These are phyloP conservation scores for Alternaria gaisen DNA, from an alignment of 2,329 filamentous ascomycete genomes.

Conservation along the genomic window DNA sequence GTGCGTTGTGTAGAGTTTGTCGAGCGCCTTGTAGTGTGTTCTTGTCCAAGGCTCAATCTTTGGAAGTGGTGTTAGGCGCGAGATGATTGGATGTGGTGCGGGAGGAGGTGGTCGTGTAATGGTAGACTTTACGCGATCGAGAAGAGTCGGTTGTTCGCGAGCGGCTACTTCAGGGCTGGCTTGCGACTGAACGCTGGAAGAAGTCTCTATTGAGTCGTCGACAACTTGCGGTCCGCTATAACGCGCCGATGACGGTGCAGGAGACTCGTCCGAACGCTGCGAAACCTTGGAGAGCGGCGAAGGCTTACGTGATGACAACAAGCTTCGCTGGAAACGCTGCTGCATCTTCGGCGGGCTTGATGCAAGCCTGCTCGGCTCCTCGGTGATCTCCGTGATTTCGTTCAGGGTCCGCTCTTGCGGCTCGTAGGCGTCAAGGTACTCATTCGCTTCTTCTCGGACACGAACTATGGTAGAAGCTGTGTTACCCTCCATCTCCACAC, in stretches of 20 bases:
- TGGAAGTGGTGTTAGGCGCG: constrained; percentile 41
- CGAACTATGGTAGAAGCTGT: constrained; percentile 40
- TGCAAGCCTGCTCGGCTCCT: constrained; percentile 40
- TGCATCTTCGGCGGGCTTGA: constrained; percentile 37
- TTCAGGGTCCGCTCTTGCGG: constrained; percentile 43
- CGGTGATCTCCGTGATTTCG: constrained; percentile 48
- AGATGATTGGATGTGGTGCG: constrained; percentile 38
- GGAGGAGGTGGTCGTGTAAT: constrained; percentile 13
- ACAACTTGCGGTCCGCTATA: constrained; percentile 7
- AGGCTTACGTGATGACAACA: constrained; percentile 27
- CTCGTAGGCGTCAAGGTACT: constrained; percentile 46
- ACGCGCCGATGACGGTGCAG: neutral
- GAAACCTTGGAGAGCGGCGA: constrained; percentile 17
- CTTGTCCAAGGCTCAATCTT: constrained; percentile 51
- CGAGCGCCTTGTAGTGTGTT: constrained; percentile 52
- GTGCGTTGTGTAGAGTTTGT: constrained; percentile 46
- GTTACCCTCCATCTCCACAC: constrained; percentile 39
- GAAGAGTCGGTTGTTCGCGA: constrained; percentile 8
- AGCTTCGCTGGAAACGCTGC: constrained; percentile 26
- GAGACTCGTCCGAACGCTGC: constrained; percentile 3
- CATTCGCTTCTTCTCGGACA: constrained; percentile 46
- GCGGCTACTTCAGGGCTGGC: constrained; percentile 10
- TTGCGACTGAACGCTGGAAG: constrained; percentile 9
- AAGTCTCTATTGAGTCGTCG: constrained; percentile 7
- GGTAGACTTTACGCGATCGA: constrained; percentile 3